Conservation (phyloP, 1,284 basidiomycete genomes). For the Boletus nobilissimus region DNA sequence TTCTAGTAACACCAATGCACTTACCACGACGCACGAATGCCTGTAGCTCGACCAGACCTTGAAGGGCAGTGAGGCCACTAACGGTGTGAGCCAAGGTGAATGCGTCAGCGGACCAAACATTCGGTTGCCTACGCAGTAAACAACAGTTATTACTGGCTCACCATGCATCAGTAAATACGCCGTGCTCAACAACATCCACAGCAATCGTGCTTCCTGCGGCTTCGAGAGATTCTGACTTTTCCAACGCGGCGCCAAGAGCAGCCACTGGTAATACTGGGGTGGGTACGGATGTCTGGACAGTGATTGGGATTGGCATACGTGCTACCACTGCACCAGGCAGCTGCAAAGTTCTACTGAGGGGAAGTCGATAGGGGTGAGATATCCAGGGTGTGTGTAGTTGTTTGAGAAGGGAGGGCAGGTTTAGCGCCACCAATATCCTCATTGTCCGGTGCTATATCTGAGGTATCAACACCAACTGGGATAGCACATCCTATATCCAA, state of each 20-base stretch:
- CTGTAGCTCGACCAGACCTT: constrained; percentile 43
- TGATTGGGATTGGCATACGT: constrained; percentile 52
- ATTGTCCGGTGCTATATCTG: constrained; percentile 52
- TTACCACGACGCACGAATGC: constrained; percentile 54
- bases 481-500: constrained; percentile 48
- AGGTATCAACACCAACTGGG: constrained; percentile 39
- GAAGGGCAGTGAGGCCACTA: constrained; percentile 36
- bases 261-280: constrained; percentile 83
- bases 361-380: constrained; percentile 67
- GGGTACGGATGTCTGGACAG: constrained; percentile 67
- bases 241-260: constrained; percentile 64
- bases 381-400: constrained; percentile 71
- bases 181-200: constrained; percentile 74
- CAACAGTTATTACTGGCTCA: constrained; percentile 52
- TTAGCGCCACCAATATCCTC: constrained; percentile 49
- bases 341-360: constrained; percentile 65
- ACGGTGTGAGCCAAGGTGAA: constrained; percentile 53
- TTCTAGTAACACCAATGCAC: constrained; percentile 18
- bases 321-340: constrained; percentile 62
- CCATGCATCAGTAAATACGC: constrained; percentile 75
- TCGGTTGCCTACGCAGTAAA: constrained; percentile 38
- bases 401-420: constrained; percentile 56
- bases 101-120: constrained; percentile 68
- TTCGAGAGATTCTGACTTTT: constrained; percentile 73
- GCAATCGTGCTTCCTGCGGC: constrained; percentile 68